Evolutionary conservation across 2,329 filamentous ascomycete species (phyloP).

Genomic region (Talaromyces sp.): DNA sequence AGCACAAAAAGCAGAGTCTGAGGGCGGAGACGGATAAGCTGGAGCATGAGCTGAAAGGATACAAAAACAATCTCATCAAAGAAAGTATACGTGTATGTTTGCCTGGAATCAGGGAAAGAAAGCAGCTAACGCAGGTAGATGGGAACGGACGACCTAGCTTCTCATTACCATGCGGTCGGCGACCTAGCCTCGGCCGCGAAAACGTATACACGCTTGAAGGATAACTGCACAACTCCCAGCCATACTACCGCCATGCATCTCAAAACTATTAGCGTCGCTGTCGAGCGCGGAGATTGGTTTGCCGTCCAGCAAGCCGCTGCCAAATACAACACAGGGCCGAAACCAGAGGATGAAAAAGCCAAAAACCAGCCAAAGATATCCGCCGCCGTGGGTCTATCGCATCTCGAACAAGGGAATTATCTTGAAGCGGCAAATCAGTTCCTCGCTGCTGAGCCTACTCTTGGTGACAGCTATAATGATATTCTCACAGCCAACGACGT

Average conservation of each 20-base stretch:
- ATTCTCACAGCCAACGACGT: slow-evolving; percentile 81
- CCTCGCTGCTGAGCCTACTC: slow-evolving; percentile 56
- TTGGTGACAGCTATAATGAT: slow-evolving; percentile 59
- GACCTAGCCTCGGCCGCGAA: slow-evolving; percentile 69
- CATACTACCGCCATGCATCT: slow-evolving; percentile 80
- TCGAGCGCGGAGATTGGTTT: slow-evolving; percentile 74
- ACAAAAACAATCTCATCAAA: slow-evolving; percentile 96
- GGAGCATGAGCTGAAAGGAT: slow-evolving; percentile 79
- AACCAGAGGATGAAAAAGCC: slow-evolving; percentile 53
- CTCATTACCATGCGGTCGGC: slow-evolving; percentile 74
- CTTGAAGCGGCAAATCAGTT: slow-evolving; percentile 68
- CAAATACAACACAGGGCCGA: slow-evolving; percentile 48
- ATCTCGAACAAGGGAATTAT: slow-evolving; percentile 54
- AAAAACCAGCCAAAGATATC: slow-evolving; percentile 62
- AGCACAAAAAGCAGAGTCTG: slow-evolving; percentile 61
- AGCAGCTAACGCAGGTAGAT: slow-evolving; percentile 53
- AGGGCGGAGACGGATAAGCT: slow-evolving; percentile 67
- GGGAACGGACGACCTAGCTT: slow-evolving; percentile 87
- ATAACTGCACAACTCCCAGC: slow-evolving; percentile 76
- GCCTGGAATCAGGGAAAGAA: neutral
- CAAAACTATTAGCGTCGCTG: slow-evolving; percentile 68
- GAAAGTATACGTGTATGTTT: slow-evolving; percentile 82
- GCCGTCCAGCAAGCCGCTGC: slow-evolving; percentile 59
- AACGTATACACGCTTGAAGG: slow-evolving; percentile 79
- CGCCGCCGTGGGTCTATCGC: slow-evolving; percentile 56